These are phyloP conservation scores for Sclerotinia borealis DNA, from an alignment of 2,329 filamentous ascomycete genomes.

Conservation along the genomic window DNA sequence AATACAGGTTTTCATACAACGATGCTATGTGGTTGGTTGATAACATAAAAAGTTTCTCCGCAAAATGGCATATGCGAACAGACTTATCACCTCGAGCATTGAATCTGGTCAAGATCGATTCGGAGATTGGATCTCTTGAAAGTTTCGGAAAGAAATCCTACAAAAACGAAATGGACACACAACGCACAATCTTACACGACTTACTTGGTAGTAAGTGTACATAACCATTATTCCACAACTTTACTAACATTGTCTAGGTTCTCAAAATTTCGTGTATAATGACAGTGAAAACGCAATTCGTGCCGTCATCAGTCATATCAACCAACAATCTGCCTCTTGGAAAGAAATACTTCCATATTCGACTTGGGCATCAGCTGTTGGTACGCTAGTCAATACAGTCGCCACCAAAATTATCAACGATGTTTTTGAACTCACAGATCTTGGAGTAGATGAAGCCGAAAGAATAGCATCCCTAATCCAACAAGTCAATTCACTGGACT, in stretches of 20 bases:
- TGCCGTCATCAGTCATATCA: conserved; percentile 46
- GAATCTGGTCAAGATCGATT: conserved; percentile 51
- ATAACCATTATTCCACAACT: neutral
- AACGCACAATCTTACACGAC: conserved; percentile 56
- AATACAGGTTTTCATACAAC: conserved; percentile 57
- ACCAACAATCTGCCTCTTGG: conserved; percentile 50
- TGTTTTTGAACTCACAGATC: conserved; percentile 55
- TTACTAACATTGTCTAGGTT: conserved; percentile 32
- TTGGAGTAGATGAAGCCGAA: conserved; percentile 59
- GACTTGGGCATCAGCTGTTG: conserved; percentile 57
- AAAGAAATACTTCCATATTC: conserved; percentile 52
- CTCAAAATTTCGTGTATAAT: conserved; percentile 54
- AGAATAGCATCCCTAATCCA: conserved; percentile 53
- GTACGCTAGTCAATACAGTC: conserved; percentile 52
- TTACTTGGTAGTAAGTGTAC: conserved; percentile 45
- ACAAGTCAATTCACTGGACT: conserved; percentile 51
- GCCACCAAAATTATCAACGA: conserved; percentile 56
- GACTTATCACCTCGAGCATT: conserved; percentile 47
- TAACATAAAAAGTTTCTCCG: conserved; percentile 44
- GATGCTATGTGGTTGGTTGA: conserved; percentile 60
- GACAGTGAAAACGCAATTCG: conserved; percentile 49
- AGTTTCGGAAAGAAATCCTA: conserved; percentile 58
- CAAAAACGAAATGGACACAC: conserved; percentile 52
- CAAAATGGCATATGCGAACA: conserved; percentile 47
- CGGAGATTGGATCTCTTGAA: conserved; percentile 53